Evolutionary conservation across 176 grass and related monocot species (phyloP).

Genomic region (Carex littledalei): DNA sequence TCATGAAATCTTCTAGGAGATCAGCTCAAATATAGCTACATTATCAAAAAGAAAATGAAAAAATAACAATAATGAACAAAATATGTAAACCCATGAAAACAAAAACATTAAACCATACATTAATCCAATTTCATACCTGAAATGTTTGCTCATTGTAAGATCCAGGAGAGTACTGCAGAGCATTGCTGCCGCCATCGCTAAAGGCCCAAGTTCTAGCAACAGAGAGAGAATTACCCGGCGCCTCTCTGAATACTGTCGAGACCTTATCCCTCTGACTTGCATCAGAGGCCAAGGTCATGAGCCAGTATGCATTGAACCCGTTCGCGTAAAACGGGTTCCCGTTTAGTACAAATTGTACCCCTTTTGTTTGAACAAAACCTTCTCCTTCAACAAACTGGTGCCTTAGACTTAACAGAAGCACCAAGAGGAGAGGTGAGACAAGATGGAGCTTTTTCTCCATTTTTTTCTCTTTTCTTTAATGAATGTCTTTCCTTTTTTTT

Average conservation of each 20-base stretch:
- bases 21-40: not conserved
- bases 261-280: conserved; percentile 59
- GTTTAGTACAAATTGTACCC: conserved; percentile 67
- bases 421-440: conserved; percentile 21
- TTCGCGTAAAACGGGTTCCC: conserved; percentile 82
- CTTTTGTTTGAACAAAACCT: conserved; percentile 54
- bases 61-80: not conserved
- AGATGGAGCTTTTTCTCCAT: not conserved
- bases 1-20: not conserved
- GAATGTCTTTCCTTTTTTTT: not conserved
- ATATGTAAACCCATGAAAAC: not conserved
- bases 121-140: conserved; percentile 33
- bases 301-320: conserved; percentile 98
- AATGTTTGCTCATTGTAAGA: conserved; percentile 89
- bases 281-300: conserved; percentile 66
- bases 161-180: conserved; percentile 68
- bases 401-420: conserved; percentile 32
- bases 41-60: not conserved
- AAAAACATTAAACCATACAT: not conserved
- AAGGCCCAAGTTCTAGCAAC: conserved; percentile 91
- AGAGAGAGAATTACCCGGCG: conserved; percentile 58
- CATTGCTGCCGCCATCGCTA: conserved; percentile 60
- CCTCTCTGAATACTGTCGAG: conserved; percentile 40
- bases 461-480: conserved; percentile 5
- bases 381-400: conserved; percentile 19